Percentiles rank a stretch among this genome's conserved stretches.
Conservation (phyloP, 2,329 filamentous ascomycete genomes). For the Pyricularia pennisetigena region DNA sequence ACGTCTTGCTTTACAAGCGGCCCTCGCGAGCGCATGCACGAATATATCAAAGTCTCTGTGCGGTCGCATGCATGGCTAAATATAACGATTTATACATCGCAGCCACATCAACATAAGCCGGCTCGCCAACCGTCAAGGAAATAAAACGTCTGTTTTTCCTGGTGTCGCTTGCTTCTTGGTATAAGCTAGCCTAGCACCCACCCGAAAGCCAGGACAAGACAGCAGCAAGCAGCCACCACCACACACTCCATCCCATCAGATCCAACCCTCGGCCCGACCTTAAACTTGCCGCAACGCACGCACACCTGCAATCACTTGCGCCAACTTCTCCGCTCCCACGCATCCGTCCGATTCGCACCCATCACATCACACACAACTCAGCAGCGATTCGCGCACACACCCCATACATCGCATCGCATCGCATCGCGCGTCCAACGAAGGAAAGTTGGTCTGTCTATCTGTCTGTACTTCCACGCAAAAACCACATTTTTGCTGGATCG, state of each 20-base stretch:
- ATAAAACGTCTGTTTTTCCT: no score
- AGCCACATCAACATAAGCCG: no score
- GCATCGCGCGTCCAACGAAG: no score
- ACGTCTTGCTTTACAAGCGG: no score
- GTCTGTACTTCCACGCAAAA: slow-evolving; percentile 12
- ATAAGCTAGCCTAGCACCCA: not conserved
- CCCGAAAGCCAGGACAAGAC: not conserved
- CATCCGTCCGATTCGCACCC: not conserved
- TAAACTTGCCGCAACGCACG: not conserved
- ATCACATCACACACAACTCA: not conserved
- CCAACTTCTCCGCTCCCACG: not conserved
- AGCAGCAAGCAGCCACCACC: not conserved
- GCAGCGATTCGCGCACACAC: not conserved
- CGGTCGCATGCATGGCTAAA: no score
- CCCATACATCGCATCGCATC: not conserved
- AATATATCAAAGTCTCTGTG: no score
- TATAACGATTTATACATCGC: no score
- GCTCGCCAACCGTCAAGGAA: no score
- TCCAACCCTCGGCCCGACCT: no score
- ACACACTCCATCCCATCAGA: not conserved
- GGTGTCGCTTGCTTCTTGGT: no score
- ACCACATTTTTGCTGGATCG: slow-evolving; percentile 1
- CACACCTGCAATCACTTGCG: not conserved
- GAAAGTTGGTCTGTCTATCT: no score
- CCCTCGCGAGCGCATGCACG: no score